phyloP scores from a whole-genome alignment of 345 rosid species.

The Atalantia buxifolia region DNA sequence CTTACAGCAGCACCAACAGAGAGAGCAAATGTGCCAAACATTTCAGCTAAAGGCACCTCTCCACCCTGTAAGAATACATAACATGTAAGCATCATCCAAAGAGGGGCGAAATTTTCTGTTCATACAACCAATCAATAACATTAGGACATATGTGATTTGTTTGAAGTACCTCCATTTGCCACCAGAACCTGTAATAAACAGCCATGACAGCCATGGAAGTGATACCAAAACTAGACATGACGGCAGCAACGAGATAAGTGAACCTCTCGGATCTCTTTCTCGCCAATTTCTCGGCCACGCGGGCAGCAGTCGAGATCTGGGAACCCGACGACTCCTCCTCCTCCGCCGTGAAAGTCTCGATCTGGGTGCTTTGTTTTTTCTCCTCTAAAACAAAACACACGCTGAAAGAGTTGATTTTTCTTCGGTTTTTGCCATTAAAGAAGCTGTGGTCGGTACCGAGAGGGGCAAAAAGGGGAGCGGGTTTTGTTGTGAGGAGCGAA shows the following conservation, averaged over 20 bases:
- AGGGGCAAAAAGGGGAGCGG: conserved; percentile 25
- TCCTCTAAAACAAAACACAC: conserved; percentile 68
- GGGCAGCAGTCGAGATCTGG: conserved; percentile 28
- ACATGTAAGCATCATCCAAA: too few relatives aligned
- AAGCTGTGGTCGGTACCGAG: conserved; percentile 13
- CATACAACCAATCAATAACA: not conserved
- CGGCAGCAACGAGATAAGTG: conserved; percentile 76
- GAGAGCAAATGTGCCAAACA: conserved; percentile 88
- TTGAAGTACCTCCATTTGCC: conserved; percentile 81
- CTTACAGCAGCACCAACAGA: conserved; percentile 95
- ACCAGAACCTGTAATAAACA: conserved; percentile 77
- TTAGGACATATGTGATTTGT: not conserved
- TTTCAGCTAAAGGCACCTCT: conserved; percentile 65
- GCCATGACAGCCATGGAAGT: conserved; percentile 80
- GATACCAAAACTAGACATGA: conserved; percentile 83
- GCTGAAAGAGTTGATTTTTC: conserved; percentile 32
- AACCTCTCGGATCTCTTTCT: conserved; percentile 79
- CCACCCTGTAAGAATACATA: conserved; percentile 43
- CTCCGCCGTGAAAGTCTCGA: conserved; percentile 20
- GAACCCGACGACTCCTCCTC: not conserved
- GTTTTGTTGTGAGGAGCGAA: conserved; percentile 28
- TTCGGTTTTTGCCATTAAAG: conserved; percentile 1
- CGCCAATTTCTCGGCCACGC: conserved; percentile 45
- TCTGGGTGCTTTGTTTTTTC: conserved; percentile 35
- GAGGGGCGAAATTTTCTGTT: too few relatives aligned